phyloP scores from a whole-genome alignment of 768 basidiomycete species.

The Panaeolus papilionaceus region DNA sequence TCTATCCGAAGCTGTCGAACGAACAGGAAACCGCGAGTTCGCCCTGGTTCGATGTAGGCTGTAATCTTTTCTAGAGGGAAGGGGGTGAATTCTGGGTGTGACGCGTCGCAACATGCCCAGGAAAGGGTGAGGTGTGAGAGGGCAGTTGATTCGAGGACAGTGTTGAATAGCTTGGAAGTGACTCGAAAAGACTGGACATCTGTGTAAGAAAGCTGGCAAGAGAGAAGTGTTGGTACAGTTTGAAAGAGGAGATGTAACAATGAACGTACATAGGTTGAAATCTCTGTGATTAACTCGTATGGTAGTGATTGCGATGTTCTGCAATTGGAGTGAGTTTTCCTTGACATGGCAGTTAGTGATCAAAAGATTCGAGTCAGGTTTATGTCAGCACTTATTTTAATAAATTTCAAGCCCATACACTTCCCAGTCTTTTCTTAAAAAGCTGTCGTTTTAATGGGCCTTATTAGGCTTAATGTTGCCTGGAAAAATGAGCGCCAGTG shows the following conservation, averaged over 20 bases:
- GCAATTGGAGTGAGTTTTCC: neutral
- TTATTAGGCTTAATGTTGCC: too few species aligned
- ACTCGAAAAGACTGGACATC: neutral
- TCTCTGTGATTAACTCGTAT: neutral
- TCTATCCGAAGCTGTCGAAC: neutral
- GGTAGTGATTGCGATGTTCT: neutral
- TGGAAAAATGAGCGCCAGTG: too few species aligned
- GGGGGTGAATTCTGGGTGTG: neutral
- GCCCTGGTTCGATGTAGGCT: neutral
- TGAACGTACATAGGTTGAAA: neutral
- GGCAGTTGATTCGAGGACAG: neutral
- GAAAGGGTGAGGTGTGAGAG: neutral
- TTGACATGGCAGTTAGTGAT: neutral
- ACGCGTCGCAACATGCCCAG: neutral
- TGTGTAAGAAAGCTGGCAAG: neutral
- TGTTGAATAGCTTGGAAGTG: neutral
- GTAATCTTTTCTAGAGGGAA: conserved; percentile 3
- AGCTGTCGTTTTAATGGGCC: too few species aligned
- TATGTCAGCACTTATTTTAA: neutral
- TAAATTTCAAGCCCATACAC: too few species aligned
- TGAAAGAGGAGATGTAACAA: neutral
- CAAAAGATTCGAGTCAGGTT: neutral
- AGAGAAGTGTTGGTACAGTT: neutral
- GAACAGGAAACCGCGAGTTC: neutral
- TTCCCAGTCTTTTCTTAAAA: too few species aligned